Percentiles rank a stretch among this genome's conserved stretches.
These are phyloP conservation scores for Musa balbisiana DNA, from an alignment of 202 grass and related monocot genomes.

Conservation along the genomic window DNA sequence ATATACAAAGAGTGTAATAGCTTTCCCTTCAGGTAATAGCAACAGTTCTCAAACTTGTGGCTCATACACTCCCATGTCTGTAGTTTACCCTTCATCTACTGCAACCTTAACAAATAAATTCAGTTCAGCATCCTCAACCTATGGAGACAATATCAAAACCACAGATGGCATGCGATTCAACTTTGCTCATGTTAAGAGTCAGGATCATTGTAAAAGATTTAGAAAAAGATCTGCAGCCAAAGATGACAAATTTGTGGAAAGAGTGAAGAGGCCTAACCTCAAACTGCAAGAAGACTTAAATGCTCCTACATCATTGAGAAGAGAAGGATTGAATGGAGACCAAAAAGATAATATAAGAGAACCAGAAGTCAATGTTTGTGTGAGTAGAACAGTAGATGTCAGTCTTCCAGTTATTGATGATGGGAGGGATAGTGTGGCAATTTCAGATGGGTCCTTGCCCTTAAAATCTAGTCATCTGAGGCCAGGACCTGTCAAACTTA, in stretches of 20 bases:
- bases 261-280: conserved; percentile 9
- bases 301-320: not conserved
- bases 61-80: conserved; percentile 3
- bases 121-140: not conserved
- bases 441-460: conserved; percentile 17
- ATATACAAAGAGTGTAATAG: not conserved
- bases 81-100: not conserved
- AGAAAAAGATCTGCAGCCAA: conserved; percentile 17
- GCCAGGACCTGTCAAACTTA: conserved; percentile 50
- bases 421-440: conserved; percentile 26
- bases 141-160: conserved; percentile 2
- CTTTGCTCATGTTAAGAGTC: not conserved
- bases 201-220: not conserved
- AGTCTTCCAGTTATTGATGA: conserved; percentile 22
- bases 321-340: not conserved
- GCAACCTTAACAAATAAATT: not conserved
- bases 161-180: not conserved
- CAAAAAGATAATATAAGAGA: not conserved
- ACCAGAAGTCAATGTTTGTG: conserved; percentile 11
- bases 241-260: not conserved
- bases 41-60: conserved; percentile 6
- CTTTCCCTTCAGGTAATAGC: conserved; percentile 4
- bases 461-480: conserved; percentile 18
- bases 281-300: not conserved
- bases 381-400: conserved; percentile 7